Conservation (phyloP, 2,329 filamentous ascomycete genomes). For the Colletotrichum musae region DNA sequence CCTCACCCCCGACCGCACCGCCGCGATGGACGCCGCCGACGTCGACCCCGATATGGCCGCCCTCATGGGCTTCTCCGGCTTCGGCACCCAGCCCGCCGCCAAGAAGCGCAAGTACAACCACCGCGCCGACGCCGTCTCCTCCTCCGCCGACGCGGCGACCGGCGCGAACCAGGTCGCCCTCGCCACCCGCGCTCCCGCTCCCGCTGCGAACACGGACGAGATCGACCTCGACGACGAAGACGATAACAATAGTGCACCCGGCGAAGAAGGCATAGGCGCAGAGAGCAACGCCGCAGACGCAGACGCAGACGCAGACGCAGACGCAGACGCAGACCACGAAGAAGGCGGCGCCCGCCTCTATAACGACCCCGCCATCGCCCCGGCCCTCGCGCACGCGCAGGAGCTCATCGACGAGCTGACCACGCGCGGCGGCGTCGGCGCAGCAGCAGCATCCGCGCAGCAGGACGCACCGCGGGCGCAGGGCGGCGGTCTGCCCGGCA, state of each 20-base stretch:
- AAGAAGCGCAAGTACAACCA: constrained; percentile 80
- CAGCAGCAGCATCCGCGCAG: not conserved
- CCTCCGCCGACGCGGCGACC: constrained; percentile 48
- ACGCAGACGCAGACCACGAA: constrained; percentile 25
- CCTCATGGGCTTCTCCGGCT: constrained; percentile 81
- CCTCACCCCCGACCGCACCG: constrained; percentile 1
- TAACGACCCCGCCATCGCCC: constrained; percentile 27
- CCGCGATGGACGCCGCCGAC: constrained; percentile 38
- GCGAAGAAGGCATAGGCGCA: constrained; percentile 55
- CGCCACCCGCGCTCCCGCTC: constrained; percentile 45
- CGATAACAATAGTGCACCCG: constrained; percentile 62
- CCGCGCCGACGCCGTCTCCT: constrained; percentile 64
- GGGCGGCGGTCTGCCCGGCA: constrained; percentile 15
- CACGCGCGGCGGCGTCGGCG: not conserved
- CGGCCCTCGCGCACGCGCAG: constrained; percentile 40
- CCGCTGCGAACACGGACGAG: constrained; percentile 58
- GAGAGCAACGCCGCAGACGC: constrained; percentile 5
- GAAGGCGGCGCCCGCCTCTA: constrained; percentile 26
- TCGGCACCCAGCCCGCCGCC: constrained; percentile 69
- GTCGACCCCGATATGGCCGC: constrained; percentile 68
- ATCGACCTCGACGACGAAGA: constrained; percentile 60
- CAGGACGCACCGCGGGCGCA: constrained; percentile 5
- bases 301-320: not conserved
- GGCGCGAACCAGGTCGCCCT: constrained; percentile 57
- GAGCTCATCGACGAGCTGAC: constrained; percentile 37